Base-by-base conservation (phyloP, 176 grass and related monocot genomes). In the Avena atlantica region DNA sequence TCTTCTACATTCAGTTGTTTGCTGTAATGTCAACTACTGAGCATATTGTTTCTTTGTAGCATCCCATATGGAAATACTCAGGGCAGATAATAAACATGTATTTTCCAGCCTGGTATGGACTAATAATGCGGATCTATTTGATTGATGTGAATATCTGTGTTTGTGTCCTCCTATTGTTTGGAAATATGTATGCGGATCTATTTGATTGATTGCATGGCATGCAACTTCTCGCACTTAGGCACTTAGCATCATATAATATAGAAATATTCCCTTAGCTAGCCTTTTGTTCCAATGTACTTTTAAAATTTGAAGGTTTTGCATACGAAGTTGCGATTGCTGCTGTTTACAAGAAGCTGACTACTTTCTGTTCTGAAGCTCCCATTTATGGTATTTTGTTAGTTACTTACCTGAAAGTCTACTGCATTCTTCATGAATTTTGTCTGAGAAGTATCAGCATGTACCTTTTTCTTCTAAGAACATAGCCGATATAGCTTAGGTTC, bases 361-460 rank as follows among this genome's bases (percentile, higher is more conserved):
- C 40, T 50, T 48, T 74, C 20, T 12, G 40, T 76, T 89, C 37
- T 69, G 3, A 19, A 74, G 17, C 74, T 75, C 29, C n/a, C n/a
- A 27, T 49, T 71, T 20, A 57, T 80, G 57, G 76, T 74, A 80
- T 44, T 34, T 16, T 48, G 16, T 65, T 11, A 12, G 50, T 58
- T 17, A 4, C 44, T 76, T 75, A 58, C 63, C 56, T 74, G 55
- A 65, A 85, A 49, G 17, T 64, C 17, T 45, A 13, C 36, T 47
- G 40, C 69, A 16, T 42, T 81, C 13, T 57, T 57, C 17, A 20
- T 45, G 44, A 27, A 36, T 48, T 78, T 14, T 83, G 1, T 65
- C 14, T 84, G 74, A 37, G 63, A 60, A 25, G 62, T 57, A 74
- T 36, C 29, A 65, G 66, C 47, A 42, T 42, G 37, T 42, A 31